Evolutionary conservation across 1,284 basidiomycete genomes (phyloP).

Genomic region (Athelia sp.): DNA sequence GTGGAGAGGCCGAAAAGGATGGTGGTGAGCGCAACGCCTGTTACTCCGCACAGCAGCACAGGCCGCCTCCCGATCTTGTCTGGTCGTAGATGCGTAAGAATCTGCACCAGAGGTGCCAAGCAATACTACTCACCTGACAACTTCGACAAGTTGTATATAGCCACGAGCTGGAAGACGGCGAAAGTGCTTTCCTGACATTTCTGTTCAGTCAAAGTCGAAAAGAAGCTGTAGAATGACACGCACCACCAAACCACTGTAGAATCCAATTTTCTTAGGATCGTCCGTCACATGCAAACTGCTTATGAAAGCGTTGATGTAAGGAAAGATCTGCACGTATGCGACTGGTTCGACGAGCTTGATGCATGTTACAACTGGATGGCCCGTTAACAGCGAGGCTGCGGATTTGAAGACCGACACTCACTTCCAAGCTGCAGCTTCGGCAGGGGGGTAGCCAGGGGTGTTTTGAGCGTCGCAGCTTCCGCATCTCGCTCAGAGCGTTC

Average conservation of each 20-base stretch:
- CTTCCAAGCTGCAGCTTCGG: too few species aligned
- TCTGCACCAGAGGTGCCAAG: not conserved
- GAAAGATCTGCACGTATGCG: slow-evolving; percentile 31
- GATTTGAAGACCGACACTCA: too few species aligned
- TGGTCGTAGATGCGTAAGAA: slow-evolving; percentile 12
- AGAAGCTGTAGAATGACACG: slow-evolving; percentile 7
- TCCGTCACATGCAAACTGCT: slow-evolving; percentile 26
- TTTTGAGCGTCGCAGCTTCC: too few species aligned
- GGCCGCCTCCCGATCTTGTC: slow-evolving; percentile 59
- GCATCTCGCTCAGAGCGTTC: too few species aligned
- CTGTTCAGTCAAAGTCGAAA: not conserved
- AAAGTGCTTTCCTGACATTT: slow-evolving; percentile 52
- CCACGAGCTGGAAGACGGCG: slow-evolving; percentile 53
- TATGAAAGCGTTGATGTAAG: slow-evolving; percentile 37
- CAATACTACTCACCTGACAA: slow-evolving; percentile 42
- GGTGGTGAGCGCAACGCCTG: slow-evolving; percentile 46
- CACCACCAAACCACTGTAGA: slow-evolving; percentile 37
- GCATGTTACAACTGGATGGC: slow-evolving; percentile 28
- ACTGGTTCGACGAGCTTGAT: slow-evolving; percentile 35
- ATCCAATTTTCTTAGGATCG: slow-evolving; percentile 31
- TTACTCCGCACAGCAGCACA: slow-evolving; percentile 49
- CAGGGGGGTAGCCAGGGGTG: too few species aligned
- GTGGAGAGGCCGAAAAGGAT: slow-evolving; percentile 54
- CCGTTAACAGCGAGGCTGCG: too few species aligned
- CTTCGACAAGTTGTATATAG: slow-evolving; percentile 62